Evolutionary conservation across 331 rosid genomes (phyloP).

Genomic region (Quercus phellos): DNA sequence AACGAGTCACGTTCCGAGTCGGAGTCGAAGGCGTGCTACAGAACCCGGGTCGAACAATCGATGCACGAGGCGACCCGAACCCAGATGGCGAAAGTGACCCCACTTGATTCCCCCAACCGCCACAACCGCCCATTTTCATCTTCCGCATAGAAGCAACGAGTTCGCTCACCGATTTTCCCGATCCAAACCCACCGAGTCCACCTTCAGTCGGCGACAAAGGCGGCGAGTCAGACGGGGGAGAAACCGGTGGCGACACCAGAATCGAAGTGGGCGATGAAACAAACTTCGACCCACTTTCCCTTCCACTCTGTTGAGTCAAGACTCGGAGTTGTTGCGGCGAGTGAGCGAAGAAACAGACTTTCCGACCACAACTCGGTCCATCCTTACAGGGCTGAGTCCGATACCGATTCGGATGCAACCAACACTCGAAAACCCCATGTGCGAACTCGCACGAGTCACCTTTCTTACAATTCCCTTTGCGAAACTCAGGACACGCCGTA

Average conservation of each 20-base stretch:
- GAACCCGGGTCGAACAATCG: constrained; percentile 26
- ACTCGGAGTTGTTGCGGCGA: constrained; percentile 59
- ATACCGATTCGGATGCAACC: constrained; percentile 90
- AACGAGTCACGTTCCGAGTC: neutral
- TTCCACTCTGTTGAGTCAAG: constrained; percentile 21
- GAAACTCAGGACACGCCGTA: constrained; percentile 64
- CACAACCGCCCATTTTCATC: constrained; percentile 11
- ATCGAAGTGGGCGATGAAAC: constrained; percentile 62
- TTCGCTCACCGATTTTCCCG: constrained; percentile 20
- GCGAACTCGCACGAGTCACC: constrained; percentile 79
- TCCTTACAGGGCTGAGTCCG: constrained; percentile 88
- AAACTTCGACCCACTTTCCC: neutral
- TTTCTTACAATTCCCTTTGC: constrained; percentile 55
- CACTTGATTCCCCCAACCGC: constrained; percentile 8
- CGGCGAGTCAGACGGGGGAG: constrained; percentile 50
- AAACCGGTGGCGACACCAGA: constrained; percentile 37
- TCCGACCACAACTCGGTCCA: constrained; percentile 56
- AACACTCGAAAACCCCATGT: constrained; percentile 90
- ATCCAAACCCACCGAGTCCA: constrained; percentile 18
- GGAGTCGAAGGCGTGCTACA: constrained; percentile 22
- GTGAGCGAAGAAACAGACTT: constrained; percentile 88
- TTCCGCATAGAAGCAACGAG: constrained; percentile 44
- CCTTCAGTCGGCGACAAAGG: constrained; percentile 40
- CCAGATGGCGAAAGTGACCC: constrained; percentile 3
- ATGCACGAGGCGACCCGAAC: constrained; percentile 29